These are phyloP conservation scores for Ogataea salicorniae DNA, from an alignment of 805 yeast genomes.

Conservation along the genomic window DNA sequence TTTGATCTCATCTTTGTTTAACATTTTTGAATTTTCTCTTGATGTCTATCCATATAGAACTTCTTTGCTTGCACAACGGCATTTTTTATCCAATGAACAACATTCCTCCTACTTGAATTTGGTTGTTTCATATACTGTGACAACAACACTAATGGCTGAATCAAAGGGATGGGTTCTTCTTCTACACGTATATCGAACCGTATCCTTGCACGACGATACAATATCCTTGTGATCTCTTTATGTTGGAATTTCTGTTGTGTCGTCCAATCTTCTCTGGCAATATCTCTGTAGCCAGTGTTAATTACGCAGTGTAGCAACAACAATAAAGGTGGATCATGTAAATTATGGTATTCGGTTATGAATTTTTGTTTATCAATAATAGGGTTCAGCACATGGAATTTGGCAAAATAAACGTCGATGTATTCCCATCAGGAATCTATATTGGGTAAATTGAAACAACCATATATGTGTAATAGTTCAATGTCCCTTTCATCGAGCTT, in stretches of 20 bases:
- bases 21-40: background rate
- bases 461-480: slow-evolving; percentile 55
- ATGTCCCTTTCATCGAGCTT: slow-evolving; percentile 39
- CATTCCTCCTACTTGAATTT: slow-evolving; percentile 39
- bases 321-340: slow-evolving; percentile 53
- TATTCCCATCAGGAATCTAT: slow-evolving; percentile 52
- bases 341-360: slow-evolving; percentile 49
- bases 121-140: slow-evolving; percentile 2
- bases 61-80: slow-evolving; percentile 69
- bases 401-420: slow-evolving; percentile 51
- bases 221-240: slow-evolving; percentile 27
- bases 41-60: slow-evolving; percentile 58
- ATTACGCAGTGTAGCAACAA: slow-evolving; percentile 55
- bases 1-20: slow-evolving; percentile 19
- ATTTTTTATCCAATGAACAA: slow-evolving; percentile 64
- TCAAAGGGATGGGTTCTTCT: slow-evolving; percentile 50
- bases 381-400: slow-evolving; percentile 63
- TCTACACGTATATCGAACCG: slow-evolving; percentile 63
- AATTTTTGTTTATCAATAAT: slow-evolving; percentile 56
- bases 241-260: slow-evolving; percentile 46
- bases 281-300: slow-evolving; percentile 57
- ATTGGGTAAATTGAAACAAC: slow-evolving; percentile 65
- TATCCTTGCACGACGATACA: slow-evolving; percentile 45
- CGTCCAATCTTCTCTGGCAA: slow-evolving; percentile 45
- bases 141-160: slow-evolving; percentile 42